Evolutionary conservation across 495 filamentous ascomycete genomes (phyloP).

Genomic region (Chaetomium fimeti): DNA sequence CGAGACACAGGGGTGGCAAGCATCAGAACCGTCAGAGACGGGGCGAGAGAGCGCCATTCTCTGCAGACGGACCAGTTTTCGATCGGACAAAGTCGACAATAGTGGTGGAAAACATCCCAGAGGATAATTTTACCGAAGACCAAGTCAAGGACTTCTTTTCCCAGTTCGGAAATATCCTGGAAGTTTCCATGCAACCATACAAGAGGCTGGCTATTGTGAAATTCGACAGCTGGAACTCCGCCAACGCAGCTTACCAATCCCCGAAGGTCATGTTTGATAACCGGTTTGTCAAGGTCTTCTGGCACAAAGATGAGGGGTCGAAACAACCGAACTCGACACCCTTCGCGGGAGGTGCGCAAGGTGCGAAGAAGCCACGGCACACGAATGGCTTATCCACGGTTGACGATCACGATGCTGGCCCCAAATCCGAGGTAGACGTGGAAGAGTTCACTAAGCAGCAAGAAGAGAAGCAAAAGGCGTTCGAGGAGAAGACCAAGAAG

Average conservation of each 20-base stretch:
- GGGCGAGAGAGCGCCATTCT: constrained; percentile 59
- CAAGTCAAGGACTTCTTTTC: constrained; percentile 78
- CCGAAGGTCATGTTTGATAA: constrained; percentile 97
- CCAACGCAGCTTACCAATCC: constrained; percentile 80
- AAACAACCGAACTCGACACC: constrained; percentile 25
- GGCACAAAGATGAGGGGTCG: constrained; percentile 66
- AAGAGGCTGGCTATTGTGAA: constrained; percentile 80
- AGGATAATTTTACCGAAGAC: constrained; percentile 75
- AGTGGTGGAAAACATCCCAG: constrained; percentile 90
- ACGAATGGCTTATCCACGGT: constrained; percentile 21
- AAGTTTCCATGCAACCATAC: constrained; percentile 71
- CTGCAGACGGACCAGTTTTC: constrained; percentile 68
- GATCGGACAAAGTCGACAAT: constrained; percentile 76
- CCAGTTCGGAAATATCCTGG: constrained; percentile 73
- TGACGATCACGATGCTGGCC: constrained; percentile 27
- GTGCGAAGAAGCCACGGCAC: constrained; percentile 25
- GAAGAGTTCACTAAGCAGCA: constrained; percentile 77
- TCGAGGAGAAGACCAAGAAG: constrained; percentile 75
- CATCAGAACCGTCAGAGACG: constrained; percentile 32
- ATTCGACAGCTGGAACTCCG: constrained; percentile 68
- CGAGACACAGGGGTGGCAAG: constrained; percentile 24
- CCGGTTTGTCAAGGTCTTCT: constrained; percentile 96
- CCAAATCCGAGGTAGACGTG: constrained; percentile 61
- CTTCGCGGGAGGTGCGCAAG: constrained; percentile 27
- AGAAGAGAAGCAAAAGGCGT: constrained; percentile 70